phyloP scores from a whole-genome alignment of 78 protist species.

The Dictyostelium purpureum region DNA sequence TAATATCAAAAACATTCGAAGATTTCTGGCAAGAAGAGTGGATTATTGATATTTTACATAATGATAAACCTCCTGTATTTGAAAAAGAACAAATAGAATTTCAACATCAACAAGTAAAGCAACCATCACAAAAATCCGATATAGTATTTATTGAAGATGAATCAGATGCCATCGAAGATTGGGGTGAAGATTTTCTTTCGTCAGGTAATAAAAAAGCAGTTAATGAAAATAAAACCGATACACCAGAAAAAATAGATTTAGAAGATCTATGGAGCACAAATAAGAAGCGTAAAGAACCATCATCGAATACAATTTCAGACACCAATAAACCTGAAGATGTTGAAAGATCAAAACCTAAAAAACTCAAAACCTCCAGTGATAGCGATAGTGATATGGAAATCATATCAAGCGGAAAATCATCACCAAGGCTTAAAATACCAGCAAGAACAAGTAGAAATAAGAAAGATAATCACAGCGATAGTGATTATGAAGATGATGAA shows the following conservation, averaged over 20 bases:
- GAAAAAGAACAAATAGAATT: neutral
- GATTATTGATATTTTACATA: neutral
- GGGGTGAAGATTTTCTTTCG: neutral
- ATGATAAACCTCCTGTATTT: neutral
- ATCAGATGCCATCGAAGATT: neutral
- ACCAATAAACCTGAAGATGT: neutral
- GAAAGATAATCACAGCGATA: neutral
- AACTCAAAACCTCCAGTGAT: neutral
- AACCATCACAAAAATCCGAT: neutral
- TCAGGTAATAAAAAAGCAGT: neutral
- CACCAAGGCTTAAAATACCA: neutral
- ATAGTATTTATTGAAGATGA: neutral
- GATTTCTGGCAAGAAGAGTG: slow-evolving; percentile 51
- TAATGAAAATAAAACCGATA: neutral
- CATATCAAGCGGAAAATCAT: too few relatives aligned
- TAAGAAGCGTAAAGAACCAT: neutral
- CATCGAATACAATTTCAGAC: neutral
- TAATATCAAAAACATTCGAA: slow-evolving; percentile 6
- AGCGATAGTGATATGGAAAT: neutral
- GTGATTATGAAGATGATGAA: neutral
- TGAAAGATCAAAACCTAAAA: neutral
- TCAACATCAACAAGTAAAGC: neutral
- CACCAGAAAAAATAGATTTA: neutral
- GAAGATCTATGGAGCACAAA: neutral
- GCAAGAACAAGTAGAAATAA: neutral